These are phyloP conservation scores for Magnolia kwangsiensis DNA, from an alignment of 164 flowering plant species.

Conservation along the genomic window DNA sequence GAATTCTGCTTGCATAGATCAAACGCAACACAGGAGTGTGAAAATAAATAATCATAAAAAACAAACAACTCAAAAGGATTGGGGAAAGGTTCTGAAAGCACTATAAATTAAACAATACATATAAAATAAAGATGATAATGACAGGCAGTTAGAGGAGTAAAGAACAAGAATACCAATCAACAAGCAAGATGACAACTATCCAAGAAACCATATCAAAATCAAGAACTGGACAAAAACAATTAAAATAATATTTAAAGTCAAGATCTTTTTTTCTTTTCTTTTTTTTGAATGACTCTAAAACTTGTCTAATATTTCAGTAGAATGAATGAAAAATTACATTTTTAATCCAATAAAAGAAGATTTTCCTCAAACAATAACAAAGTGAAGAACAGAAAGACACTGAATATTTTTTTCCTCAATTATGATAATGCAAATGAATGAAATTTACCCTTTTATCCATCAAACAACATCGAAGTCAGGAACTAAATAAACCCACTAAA, in stretches of 20 bases:
- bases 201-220: neutral
- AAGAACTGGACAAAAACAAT: neutral
- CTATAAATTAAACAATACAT: neutral
- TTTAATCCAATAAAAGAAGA: neutral
- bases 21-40: neutral
- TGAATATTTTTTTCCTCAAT: neutral
- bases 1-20: slow-evolving; percentile 10
- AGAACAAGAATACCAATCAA: neutral
- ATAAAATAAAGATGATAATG: neutral
- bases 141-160: slow-evolving; percentile 1
- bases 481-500: neutral
- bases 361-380: neutral
- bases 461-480: neutral
- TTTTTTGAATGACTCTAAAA: neutral
- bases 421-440: neutral
- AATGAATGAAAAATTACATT: neutral
- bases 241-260: neutral
- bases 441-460: neutral
- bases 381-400: neutral
- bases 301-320: neutral
- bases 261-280: too few relatives aligned
- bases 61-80: neutral
- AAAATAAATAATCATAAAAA: neutral
- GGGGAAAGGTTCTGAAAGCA: neutral
- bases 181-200: neutral